Evolutionary conservation across 805 yeast species (phyloP), one percentile per base, ranked within the genome.

Genomic region (Ogataea zsoltii): DNA sequence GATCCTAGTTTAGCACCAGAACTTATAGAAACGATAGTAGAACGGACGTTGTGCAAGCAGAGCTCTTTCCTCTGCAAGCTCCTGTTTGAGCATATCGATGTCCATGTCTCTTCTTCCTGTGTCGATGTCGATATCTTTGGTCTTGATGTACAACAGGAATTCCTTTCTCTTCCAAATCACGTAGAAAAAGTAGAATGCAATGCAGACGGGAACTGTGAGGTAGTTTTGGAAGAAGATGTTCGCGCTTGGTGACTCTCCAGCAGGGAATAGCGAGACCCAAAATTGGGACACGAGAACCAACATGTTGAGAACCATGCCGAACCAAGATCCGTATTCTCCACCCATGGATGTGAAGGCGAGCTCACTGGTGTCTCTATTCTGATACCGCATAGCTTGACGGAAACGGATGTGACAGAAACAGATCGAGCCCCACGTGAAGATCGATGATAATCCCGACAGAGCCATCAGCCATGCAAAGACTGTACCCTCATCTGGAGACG

Each of bases 221-320:
- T 81, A 85, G 21, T 76, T 69, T 56, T 74, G 67, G 71, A 87
- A 87, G 72, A 87, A 87, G 19, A 60, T 66, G 25, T 59, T 48
- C 4, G 86, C 83, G 58, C 65, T 69, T 34, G 83, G 78, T 13
- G 64, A 33, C 9, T 46, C 69, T 15, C 80, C 82, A 41, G 80
- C 60, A 41, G 96, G 95, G 72, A 72, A 87, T 31, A 84, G 67
- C 5, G 92, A 91, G 41, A 84, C 74, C 88, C 91, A 88, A 69
- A 88, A 85, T 66, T 85, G 91, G 19, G 89, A 85, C 46, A 77
- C 68, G 43, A 88, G 71, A 46, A 86, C 82, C 44, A 83, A 63
- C 33, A 76, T 33, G 59, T 81, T 80, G 61, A 88, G 66, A 31
- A 68, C 51, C 13, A 77, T 59, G 39, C 92, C 94, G 57, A 74